Evolutionary conservation across 2,329 filamentous ascomycete species (phyloP).

Genomic region (Penicillium sp.): DNA sequence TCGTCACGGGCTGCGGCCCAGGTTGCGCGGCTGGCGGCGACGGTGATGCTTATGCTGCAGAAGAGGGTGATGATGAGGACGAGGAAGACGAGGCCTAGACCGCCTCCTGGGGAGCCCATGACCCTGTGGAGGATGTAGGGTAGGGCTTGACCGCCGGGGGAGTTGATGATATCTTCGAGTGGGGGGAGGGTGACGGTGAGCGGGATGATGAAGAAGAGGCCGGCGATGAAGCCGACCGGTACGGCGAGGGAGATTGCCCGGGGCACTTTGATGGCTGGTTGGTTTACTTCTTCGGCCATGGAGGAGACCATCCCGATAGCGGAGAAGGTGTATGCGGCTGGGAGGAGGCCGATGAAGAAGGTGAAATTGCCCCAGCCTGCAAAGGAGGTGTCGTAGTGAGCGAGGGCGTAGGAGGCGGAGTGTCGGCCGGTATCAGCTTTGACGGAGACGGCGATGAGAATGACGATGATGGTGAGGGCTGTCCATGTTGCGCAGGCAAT

Average conservation of each 20-base stretch:
- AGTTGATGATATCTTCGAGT: conserved; percentile 48
- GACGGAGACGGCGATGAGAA: conserved; percentile 60
- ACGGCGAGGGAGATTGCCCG: conserved; percentile 57
- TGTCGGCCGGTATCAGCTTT: conserved; percentile 60
- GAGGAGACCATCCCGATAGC: conserved; percentile 65
- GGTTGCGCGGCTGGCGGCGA: conserved; percentile 53
- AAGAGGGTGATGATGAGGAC: conserved; percentile 57
- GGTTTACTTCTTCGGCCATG: conserved; percentile 64
- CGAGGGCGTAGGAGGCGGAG: conserved; percentile 56
- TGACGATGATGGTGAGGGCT: conserved; percentile 59
- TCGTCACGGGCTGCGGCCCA: conserved; percentile 54
- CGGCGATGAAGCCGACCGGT: conserved; percentile 58
- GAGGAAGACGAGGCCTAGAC: conserved; percentile 54
- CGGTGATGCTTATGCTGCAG: conserved; percentile 58
- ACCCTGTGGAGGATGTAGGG: conserved; percentile 56
- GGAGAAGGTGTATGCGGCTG: conserved; percentile 61
- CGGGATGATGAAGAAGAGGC: conserved; percentile 60
- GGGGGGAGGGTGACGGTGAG: conserved; percentile 57
- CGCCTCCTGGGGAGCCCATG: conserved; percentile 55
- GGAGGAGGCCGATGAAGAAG: conserved; percentile 66
- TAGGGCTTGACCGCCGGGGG: conserved; percentile 54
- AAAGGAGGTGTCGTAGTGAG: conserved; percentile 59
- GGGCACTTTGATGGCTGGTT: conserved; percentile 58
- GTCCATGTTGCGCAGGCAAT: conserved; percentile 62
- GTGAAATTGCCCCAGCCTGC: conserved; percentile 64